Evolutionary conservation across 768 basidiomycete species (phyloP), one percentile per base, ranked within the genome.

Genomic region (Tremella mesenterica): DNA sequence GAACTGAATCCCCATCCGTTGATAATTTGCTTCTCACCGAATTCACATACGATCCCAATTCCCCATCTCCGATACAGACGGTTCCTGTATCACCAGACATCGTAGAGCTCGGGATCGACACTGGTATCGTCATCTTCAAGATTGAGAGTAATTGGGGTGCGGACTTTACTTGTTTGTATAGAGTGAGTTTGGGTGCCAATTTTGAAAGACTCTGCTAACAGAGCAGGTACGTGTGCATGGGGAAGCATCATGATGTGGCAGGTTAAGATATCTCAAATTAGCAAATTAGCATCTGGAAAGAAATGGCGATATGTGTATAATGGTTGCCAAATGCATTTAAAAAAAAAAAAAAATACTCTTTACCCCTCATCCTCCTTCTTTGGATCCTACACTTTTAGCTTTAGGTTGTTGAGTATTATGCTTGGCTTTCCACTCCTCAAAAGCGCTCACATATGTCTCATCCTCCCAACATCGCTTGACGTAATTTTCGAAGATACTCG

Each of bases 81-180:
- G 90, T 89, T 77, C 77, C 83, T n/a, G 81, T 87, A 18, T 78
- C 79, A 1, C 74, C 78, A 51, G 84, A 84, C 50, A 78, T 92
- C 30, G 77, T 75, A 53, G 80, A 80, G 6, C 77, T 91, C 7
- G 83, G 79, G 7, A 75, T 95, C 36, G 88, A 91, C 70, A 85
- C 93, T 63, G 87, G 87, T 1, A 76, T 93, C 48, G 86, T 96
- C 25, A 82, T 85, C 55, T 77, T 95, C 67, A 76, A 81, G 58
- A 77, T 97, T 61, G 78, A 82, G 73, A 85, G 77, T 67, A 97
- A 96, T 69, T 96, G 90, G 85, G 93, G 92, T 36, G 77, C 79
- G 5, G 82, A 85, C 53, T 88, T 80, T 69, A 95, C 92, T 0
- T 97, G 93, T 73, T 73, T 97, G 33, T 97, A 73, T 45, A 58